Evolutionary conservation across 352 stramenopile species (phyloP).

Genomic region (Phytophthora sansomeana): DNA sequence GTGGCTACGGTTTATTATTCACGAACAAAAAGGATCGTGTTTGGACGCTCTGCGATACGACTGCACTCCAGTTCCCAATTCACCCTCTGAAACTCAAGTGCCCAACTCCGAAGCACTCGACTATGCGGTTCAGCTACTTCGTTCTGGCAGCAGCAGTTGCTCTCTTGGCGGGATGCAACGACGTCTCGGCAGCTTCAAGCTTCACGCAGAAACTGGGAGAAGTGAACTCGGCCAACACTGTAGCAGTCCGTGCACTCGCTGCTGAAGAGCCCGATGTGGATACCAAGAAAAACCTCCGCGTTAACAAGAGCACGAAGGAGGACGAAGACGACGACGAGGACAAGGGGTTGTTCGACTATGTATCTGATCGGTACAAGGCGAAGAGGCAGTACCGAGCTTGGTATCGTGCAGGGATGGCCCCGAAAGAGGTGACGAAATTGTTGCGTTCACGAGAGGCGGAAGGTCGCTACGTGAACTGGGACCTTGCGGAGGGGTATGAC

Average conservation of each 20-base stretch:
- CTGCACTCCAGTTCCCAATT: constrained; percentile 2
- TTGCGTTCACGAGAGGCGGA: background rate
- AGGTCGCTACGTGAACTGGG: constrained; percentile 10
- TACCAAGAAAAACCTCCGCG: background rate
- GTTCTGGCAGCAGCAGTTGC: background rate
- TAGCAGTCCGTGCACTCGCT: background rate
- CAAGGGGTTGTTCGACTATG: constrained; percentile 6
- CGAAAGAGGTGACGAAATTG: background rate
- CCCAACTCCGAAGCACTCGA: background rate
- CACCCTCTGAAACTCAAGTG: background rate
- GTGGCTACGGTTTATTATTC: no score
- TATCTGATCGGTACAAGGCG: background rate
- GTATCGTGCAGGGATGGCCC: background rate
- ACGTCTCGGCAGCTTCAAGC: background rate
- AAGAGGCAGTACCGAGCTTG: constrained; percentile 1
- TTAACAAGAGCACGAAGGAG: background rate
- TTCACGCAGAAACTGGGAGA: background rate
- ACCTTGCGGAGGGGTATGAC: constrained; percentile 1
- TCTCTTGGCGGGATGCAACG: background rate
- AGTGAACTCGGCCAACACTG: background rate
- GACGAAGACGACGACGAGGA: background rate
- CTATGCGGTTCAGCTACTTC: constrained; percentile 4
- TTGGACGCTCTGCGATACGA: background rate
- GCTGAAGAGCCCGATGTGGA: background rate
- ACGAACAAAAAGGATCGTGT: background rate